Percentiles rank a stretch among this genome's conserved stretches.
These are phyloP conservation scores for Linnemannia hyalina DNA, from an alignment of 192 early-diverging fungal genomes.

Conservation along the genomic window DNA sequence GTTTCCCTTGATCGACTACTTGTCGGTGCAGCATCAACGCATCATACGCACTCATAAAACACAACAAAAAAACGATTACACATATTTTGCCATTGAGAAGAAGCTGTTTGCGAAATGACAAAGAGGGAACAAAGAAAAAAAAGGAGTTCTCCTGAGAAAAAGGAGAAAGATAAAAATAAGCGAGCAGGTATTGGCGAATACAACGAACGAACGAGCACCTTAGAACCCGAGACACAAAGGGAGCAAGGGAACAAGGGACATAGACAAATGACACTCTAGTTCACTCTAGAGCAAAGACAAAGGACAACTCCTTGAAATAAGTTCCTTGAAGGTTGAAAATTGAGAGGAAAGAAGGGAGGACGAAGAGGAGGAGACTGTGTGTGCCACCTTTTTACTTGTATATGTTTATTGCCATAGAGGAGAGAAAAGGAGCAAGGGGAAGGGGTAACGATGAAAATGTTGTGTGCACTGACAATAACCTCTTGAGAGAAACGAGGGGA, in stretches of 20 bases:
- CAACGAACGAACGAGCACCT: background rate
- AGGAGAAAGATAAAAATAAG: slow-evolving; percentile 15
- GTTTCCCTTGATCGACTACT: background rate
- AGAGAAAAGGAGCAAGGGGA: background rate
- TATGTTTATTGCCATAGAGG: background rate
- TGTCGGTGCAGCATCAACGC: background rate
- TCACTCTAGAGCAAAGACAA: background rate
- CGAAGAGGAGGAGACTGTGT: background rate
- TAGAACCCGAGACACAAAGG: slow-evolving; percentile 1
- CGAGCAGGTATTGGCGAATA: background rate
- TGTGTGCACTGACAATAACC: too few species aligned
- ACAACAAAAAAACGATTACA: background rate
- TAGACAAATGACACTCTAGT: background rate
- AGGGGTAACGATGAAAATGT: background rate
- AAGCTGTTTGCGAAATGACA: background rate
- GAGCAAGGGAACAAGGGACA: slow-evolving; percentile 1
- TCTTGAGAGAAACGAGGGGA: background rate
- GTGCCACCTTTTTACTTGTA: background rate
- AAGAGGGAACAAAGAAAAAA: background rate
- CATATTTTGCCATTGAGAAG: background rate
- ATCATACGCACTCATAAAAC: background rate
- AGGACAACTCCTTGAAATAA: background rate
- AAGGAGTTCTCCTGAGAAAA: slow-evolving; percentile 17
- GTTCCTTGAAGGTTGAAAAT: background rate
- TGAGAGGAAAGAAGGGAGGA: background rate